Evolutionary conservation across 2,329 filamentous ascomycete species (phyloP).

Genomic region (Arthrobotrys conoides): DNA sequence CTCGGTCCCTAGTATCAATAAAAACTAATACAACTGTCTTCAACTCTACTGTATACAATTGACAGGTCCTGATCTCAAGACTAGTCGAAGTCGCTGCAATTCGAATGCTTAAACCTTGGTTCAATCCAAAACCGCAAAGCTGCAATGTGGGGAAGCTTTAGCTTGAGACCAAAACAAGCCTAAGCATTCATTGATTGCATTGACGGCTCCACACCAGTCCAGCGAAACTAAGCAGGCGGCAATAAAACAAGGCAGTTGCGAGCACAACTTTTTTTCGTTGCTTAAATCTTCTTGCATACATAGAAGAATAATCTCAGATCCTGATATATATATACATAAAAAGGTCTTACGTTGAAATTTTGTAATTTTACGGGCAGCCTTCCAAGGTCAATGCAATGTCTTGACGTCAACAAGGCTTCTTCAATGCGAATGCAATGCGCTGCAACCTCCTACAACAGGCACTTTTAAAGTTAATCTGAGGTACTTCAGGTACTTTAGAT

Average conservation of each 20-base stretch:
- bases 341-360: neutral
- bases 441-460: conserved; percentile 14
- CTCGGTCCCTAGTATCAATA: too few species aligned
- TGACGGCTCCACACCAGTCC: conserved; percentile 3
- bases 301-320: conserved; percentile 5
- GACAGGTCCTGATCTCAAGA: too few species aligned
- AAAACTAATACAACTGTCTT: too few species aligned
- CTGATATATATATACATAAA: neutral
- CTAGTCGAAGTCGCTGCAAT: conserved; percentile 18
- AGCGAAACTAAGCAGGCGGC: neutral
- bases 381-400: neutral
- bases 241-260: conserved; percentile 20
- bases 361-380: neutral
- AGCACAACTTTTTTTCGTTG: neutral
- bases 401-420: conserved; percentile 12
- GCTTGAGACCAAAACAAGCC: conserved; percentile 1
- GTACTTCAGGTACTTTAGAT: too few species aligned
- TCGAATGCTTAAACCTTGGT: conserved; percentile 21
- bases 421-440: neutral
- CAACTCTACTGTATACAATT: too few species aligned
- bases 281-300: neutral
- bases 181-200: too few species aligned
- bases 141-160: conserved; percentile 25
- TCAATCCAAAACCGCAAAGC: conserved; percentile 17
- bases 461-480: conserved; percentile 3